phyloP scores from a whole-genome alignment of 139 green algal genomes.

The Haematococcus lacustris region DNA sequence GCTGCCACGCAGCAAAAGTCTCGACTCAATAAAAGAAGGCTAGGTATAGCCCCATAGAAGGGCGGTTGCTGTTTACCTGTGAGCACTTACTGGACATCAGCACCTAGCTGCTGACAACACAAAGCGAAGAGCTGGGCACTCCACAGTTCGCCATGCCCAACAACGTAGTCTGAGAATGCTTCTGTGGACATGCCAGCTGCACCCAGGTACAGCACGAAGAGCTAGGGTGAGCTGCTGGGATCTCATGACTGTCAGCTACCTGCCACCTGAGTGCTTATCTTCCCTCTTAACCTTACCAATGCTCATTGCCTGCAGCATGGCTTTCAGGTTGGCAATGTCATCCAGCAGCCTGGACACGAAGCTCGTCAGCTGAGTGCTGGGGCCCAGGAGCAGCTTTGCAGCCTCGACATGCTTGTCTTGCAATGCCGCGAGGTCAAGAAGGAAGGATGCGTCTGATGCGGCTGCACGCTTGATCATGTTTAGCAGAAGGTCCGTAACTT shows the following conservation, averaged over 20 bases:
- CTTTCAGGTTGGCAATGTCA: conserved; percentile 85
- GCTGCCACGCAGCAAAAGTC: too few species aligned
- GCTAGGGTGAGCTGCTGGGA: too few species aligned
- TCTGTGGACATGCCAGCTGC: conserved; percentile 82
- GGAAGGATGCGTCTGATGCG: conserved; percentile 62
- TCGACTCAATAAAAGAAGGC: too few species aligned
- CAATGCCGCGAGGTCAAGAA: conserved; percentile 76
- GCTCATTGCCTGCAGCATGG: conserved; percentile 89
- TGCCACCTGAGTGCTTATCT: too few species aligned
- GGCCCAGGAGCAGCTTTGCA: conserved; percentile 72
- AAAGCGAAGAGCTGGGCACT: conserved; percentile 72
- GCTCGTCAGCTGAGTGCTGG: conserved; percentile 42
- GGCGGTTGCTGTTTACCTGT: too few species aligned
- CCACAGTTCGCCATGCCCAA: conserved; percentile 97
- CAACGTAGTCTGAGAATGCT: conserved; percentile 90
- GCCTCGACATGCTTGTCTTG: conserved; percentile 86
- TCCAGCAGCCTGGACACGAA: conserved; percentile 73
- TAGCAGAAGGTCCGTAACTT: conserved; percentile 86
- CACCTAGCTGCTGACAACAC: conserved; percentile 46
- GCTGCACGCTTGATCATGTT: conserved; percentile 69
- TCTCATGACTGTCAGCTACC: too few species aligned
- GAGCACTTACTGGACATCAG: conserved; percentile 6
- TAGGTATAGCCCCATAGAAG: too few species aligned
- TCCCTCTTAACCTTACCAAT: too few species aligned
- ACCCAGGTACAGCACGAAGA: too few species aligned